These are phyloP conservation scores for Chytriomyces confervae DNA, from an alignment of 192 early-diverging fungal species.

Conservation along the genomic window DNA sequence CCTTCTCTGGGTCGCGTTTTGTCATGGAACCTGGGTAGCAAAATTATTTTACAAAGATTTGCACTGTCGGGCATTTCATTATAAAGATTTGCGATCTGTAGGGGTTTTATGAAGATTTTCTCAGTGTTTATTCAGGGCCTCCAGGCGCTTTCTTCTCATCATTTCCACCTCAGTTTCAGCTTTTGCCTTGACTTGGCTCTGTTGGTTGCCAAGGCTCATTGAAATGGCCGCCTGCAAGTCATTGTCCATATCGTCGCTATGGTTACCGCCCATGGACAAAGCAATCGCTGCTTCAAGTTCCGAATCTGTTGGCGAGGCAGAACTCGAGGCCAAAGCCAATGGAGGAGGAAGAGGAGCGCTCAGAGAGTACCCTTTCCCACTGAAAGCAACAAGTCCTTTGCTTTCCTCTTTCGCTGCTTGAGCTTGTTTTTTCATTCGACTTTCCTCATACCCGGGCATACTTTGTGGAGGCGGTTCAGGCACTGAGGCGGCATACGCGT, in stretches of 20 bases:
- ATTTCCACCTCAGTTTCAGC: constrained; percentile 25
- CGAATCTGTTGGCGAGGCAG: neutral
- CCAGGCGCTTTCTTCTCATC: constrained; percentile 7
- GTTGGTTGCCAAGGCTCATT: constrained; percentile 5
- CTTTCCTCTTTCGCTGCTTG: neutral
- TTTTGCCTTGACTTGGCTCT: neutral
- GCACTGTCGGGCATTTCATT: too few relatives aligned
- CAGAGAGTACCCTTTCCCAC: constrained; percentile 31
- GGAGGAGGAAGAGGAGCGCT: neutral
- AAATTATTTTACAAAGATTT: too few relatives aligned
- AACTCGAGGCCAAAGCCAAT: neutral
- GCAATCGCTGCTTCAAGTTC: constrained; percentile 30
- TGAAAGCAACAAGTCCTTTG: constrained; percentile 14
- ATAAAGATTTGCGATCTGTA: too few relatives aligned
- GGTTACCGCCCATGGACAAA: constrained; percentile 12
- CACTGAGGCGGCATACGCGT: constrained; percentile 39
- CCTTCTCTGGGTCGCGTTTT: too few relatives aligned
- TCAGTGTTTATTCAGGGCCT: too few relatives aligned
- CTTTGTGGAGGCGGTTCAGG: constrained; percentile 43
- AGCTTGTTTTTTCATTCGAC: neutral
- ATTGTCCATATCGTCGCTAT: neutral
- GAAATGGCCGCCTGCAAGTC: constrained; percentile 9
- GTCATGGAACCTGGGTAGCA: too few relatives aligned
- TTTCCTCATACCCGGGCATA: neutral
- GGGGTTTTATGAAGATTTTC: neutral